These are phyloP conservation scores for Elongisporangium prolatum DNA, from an alignment of 352 stramenopile genomes.

Conservation along the genomic window DNA sequence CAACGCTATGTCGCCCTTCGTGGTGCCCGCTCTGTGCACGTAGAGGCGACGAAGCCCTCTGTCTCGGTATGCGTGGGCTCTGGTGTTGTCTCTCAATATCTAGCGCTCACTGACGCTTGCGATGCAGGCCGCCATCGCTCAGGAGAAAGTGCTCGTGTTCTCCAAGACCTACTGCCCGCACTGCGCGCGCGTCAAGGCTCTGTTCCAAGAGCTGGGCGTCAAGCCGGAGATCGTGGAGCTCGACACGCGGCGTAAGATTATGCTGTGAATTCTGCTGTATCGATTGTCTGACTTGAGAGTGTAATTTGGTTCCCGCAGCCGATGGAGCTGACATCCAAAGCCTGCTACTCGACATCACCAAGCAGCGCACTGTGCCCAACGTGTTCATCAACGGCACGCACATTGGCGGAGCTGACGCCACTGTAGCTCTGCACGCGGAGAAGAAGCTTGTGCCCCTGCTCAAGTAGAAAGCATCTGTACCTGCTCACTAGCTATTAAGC, in stretches of 20 bases:
- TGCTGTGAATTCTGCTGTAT: neutral
- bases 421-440: constrained; percentile 45
- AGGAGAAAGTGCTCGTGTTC: constrained; percentile 88
- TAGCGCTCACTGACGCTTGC: neutral
- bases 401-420: constrained; percentile 92
- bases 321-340: constrained; percentile 91
- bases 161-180: constrained; percentile 95
- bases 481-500: no score
- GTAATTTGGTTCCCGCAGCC: constrained; percentile 15
- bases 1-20: constrained; percentile 4
- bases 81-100: neutral
- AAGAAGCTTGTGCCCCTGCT: constrained; percentile 54
- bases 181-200: constrained; percentile 88
- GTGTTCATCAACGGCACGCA: constrained; percentile 97
- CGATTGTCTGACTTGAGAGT: neutral
- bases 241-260: constrained; percentile 38
- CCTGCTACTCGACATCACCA: constrained; percentile 88
- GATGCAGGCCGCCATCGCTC: constrained; percentile 47
- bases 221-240: constrained; percentile 69
- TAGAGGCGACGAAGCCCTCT: constrained; percentile 56
- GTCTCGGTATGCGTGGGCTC: constrained; percentile 34
- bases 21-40: constrained; percentile 37
- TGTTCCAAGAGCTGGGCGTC: constrained; percentile 71
- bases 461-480: no score
- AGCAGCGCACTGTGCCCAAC: constrained; percentile 96